Evolutionary conservation across 2,329 filamentous ascomycete genomes (phyloP), one percentile per base, ranked within the genome.

Genomic region (Alternaria postmessia): DNA sequence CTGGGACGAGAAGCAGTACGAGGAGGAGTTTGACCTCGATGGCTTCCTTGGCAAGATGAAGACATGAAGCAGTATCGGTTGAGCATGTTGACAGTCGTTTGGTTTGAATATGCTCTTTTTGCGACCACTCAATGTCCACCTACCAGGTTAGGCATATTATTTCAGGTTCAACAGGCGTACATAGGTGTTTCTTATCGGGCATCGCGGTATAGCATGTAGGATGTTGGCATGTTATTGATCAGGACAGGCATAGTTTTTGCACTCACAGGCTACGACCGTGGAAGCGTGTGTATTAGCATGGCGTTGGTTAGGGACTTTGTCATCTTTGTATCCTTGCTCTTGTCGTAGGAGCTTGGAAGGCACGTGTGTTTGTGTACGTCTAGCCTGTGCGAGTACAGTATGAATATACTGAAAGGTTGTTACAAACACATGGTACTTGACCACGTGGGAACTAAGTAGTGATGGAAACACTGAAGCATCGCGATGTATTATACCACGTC

Each of bases 1-100:
- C 30, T 99, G 95, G 94, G 95, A 99, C 77, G 94, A 97, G 77
- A 90, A 89, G 76, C 94, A 97, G 82, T 99, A 99, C 79, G 93
- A 97, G 80, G 95, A 99, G 82, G 96, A 96, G 79, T 98, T 97
- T 78, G 93, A 98, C 77, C 82, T 99, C 68, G 93, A 97, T 72
- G 94, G 92, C 4, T 99, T 98, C 82, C 85, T 99, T 82, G 94
- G 93, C 78, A 96, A 88, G 69, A 97, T 99, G 92, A 92, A 93
- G 75, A 81, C 75, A 34, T 82, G 66, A 48, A 38, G 6, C 34
- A 51, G 12, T 14, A 14, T 24, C 39, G 12, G 22, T 16, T 44
- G 42, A 44, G 24, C 42, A n/a, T 16, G 9, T 6, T 3, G 16
- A 5, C n/a, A 36, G 32, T 41, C 24, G 14, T 41, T 36, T 14